These are phyloP conservation scores for Cercospora janseana DNA, from an alignment of 2,329 filamentous ascomycete genomes.

Conservation along the genomic window DNA sequence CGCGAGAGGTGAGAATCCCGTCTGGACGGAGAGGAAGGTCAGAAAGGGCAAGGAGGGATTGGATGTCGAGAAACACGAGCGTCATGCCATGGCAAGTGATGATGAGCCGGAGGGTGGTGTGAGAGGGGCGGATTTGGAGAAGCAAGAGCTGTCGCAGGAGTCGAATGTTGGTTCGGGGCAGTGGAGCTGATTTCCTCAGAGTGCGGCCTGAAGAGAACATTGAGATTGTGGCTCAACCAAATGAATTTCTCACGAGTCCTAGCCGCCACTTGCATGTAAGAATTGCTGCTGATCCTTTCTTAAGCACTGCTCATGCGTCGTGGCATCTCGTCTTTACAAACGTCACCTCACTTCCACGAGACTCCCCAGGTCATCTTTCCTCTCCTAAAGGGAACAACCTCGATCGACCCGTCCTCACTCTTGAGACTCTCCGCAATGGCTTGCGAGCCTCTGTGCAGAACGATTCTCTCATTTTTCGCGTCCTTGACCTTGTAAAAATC, in stretches of 20 bases:
- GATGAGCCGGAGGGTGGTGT: slow-evolving; percentile 20
- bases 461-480: slow-evolving; percentile 52
- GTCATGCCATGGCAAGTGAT: slow-evolving; percentile 11
- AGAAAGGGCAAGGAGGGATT: slow-evolving; percentile 27
- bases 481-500: slow-evolving; percentile 56
- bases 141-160: slow-evolving; percentile 16
- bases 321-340: background rate
- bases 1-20: slow-evolving; percentile 33
- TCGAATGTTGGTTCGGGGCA: slow-evolving; percentile 9
- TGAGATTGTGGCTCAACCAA: too few species aligned
- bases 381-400: slow-evolving; percentile 65
- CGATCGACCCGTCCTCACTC: slow-evolving; percentile 52
- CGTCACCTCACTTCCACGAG: slow-evolving; percentile 41
- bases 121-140: slow-evolving; percentile 20
- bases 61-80: slow-evolving; percentile 23
- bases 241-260: too few species aligned
- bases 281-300: too few species aligned
- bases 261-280: too few species aligned
- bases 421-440: slow-evolving; percentile 56
- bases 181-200: background rate
- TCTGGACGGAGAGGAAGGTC: slow-evolving; percentile 27
- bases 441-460: slow-evolving; percentile 56
- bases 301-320: too few species aligned
- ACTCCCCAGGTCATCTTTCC: slow-evolving; percentile 61
- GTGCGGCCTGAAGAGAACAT: too few species aligned